These are phyloP conservation scores for Neospora caninum DNA, from an alignment of 169 alveolate genomes.

Conservation along the genomic window DNA sequence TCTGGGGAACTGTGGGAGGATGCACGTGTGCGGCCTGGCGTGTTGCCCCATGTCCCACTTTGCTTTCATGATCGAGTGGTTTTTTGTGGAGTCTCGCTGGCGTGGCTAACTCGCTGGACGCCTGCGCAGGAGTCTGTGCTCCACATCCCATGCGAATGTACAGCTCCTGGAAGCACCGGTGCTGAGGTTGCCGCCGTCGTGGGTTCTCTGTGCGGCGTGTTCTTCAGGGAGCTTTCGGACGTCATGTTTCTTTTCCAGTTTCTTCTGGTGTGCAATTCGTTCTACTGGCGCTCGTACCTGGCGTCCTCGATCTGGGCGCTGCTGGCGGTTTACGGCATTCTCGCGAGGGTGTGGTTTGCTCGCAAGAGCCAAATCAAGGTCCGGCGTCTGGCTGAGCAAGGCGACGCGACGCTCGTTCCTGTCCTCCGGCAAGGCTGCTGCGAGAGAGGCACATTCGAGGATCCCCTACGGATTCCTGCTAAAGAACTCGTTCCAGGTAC, in stretches of 20 bases:
- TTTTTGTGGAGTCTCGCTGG: no score
- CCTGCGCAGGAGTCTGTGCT: no score
- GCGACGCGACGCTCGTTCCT: neutral
- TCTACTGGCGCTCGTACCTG: conserved; percentile 55
- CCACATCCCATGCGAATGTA: no score
- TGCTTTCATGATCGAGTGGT: no score
- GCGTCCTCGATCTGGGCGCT: conserved; percentile 48
- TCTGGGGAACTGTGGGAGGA: no score
- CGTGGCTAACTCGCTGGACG: no score
- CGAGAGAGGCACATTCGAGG: neutral
- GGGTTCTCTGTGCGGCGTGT: neutral
- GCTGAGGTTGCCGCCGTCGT: no score
- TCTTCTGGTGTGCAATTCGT: conserved; percentile 38
- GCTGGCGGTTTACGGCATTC: conserved; percentile 41
- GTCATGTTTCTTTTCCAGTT: conserved; percentile 41
- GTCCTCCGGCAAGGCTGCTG: conserved; percentile 14
- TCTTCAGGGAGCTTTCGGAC: conserved; percentile 8
- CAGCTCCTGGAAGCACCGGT: no score
- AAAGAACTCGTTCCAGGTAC: conserved; percentile 49
- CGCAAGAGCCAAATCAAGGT: conserved; percentile 35
- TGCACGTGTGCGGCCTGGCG: no score
- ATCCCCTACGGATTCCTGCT: neutral
- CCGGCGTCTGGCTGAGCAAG: neutral
- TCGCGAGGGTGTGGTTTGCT: neutral
- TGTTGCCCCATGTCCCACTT: no score